Percentiles rank a stretch among this genome's conserved stretches.
phyloP scores from a whole-genome alignment of 2,329 filamentous ascomycete genomes.

The Fusarium veterinarium region DNA sequence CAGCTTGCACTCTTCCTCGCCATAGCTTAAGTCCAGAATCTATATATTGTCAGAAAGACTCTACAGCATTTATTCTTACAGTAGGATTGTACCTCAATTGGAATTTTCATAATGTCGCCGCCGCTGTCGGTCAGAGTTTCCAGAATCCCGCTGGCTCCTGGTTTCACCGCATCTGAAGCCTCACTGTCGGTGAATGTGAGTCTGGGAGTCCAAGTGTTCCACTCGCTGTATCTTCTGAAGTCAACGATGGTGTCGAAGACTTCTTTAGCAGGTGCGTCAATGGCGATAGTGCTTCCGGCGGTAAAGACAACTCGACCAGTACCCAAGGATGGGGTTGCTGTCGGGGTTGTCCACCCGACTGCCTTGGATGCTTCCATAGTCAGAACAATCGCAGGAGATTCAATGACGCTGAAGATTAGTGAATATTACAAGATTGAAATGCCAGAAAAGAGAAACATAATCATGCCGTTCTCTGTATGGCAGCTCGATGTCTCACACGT shows the following conservation, averaged over 20 bases:
- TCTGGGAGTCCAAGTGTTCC: background rate
- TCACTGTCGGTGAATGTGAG: background rate
- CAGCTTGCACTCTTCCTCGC: background rate
- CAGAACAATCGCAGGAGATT: too few species aligned
- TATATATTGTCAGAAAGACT: background rate
- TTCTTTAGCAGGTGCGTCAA: background rate
- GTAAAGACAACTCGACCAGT: background rate
- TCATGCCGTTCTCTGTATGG: background rate
- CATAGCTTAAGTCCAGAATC: background rate
- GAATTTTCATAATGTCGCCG: background rate
- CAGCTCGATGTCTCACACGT: background rate
- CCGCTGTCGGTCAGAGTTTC: background rate
- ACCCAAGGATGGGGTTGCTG: background rate
- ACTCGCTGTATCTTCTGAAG: background rate
- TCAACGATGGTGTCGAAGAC: background rate
- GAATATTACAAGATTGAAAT: accelerated
- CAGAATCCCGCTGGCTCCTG: background rate
- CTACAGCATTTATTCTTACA: too few species aligned
- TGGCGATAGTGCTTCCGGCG: background rate
- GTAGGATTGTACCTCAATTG: background rate
- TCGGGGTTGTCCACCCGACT: background rate
- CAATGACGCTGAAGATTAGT: accelerated
- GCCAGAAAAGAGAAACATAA: accelerated
- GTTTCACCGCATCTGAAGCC: background rate
- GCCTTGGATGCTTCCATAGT: background rate